phyloP scores from a whole-genome alignment of 2,329 filamentous ascomycete genomes.

The Fusarium sp. region DNA sequence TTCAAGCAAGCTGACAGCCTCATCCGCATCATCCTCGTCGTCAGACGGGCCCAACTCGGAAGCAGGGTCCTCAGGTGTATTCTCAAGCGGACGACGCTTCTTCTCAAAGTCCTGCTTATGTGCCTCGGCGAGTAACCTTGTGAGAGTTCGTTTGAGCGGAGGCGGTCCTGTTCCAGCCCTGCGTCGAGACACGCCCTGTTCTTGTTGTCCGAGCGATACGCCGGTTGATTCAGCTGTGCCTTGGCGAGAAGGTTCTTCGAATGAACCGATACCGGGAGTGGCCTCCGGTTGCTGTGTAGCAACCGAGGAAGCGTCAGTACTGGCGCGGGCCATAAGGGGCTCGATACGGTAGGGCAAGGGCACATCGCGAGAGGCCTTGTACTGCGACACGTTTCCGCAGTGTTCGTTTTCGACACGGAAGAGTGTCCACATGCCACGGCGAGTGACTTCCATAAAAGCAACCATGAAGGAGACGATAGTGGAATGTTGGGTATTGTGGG shows the following conservation, averaged over 20 bases:
- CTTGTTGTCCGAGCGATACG: conserved; percentile 34
- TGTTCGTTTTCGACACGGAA: conserved; percentile 98
- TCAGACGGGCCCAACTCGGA: conserved; percentile 51
- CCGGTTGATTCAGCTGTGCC: conserved; percentile 39
- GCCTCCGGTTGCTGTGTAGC: conserved; percentile 9
- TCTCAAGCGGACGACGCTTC: conserved; percentile 64
- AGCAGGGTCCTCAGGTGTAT: conserved; percentile 43
- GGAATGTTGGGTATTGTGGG: conserved; percentile 83
- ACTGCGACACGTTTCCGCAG: conserved; percentile 89
- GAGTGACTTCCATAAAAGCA: conserved; percentile 81
- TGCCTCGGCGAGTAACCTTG: conserved; percentile 81
- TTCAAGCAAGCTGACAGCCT: conserved; percentile 48
- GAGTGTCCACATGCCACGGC: conserved; percentile 90
- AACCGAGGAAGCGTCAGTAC: conserved; percentile 51
- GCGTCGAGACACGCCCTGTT: conserved; percentile 49
- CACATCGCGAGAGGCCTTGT: conserved; percentile 89
- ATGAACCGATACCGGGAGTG: conserved; percentile 2
- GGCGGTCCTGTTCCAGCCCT: conserved; percentile 54
- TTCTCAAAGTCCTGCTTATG: conserved; percentile 95
- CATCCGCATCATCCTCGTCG: conserved; percentile 53
- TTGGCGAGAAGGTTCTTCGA: conserved; percentile 28
- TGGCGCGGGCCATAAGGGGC: conserved; percentile 59
- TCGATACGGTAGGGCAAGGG: conserved; percentile 83
- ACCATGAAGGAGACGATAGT: conserved; percentile 85
- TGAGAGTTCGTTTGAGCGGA: conserved; percentile 55